A percentile compares a stretch with the other conserved stretches of the same genome.
Evolutionary conservation across 805 yeast species (phyloP).

Genomic region (Maudiozyma pseudohumilis): DNA sequence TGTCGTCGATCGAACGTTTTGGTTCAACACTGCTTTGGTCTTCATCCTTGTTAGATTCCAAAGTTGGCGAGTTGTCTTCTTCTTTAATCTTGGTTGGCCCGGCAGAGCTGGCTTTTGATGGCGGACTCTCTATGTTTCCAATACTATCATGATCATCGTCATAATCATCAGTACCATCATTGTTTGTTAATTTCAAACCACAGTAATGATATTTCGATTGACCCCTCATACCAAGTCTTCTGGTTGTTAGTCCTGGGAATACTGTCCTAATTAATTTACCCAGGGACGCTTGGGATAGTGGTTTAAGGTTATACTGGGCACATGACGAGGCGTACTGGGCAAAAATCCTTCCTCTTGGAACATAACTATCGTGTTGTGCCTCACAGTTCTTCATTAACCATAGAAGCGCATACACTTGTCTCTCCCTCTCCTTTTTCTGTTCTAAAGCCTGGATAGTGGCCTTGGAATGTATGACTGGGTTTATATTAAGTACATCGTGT

Average conservation of each 20-base stretch:
- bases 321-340: slow-evolving; percentile 55
- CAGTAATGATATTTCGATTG: slow-evolving; percentile 80
- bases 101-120: neutral
- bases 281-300: slow-evolving; percentile 68
- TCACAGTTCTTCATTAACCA: slow-evolving; percentile 66
- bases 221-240: slow-evolving; percentile 75
- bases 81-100: too few relatives aligned
- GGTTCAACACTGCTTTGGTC: too few relatives aligned
- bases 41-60: too few relatives aligned
- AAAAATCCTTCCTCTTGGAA: slow-evolving; percentile 58
- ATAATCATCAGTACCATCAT: slow-evolving; percentile 1
- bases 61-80: too few relatives aligned
- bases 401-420: slow-evolving; percentile 73
- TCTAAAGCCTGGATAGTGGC: slow-evolving; percentile 25
- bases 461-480: slow-evolving; percentile 22
- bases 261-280: slow-evolving; percentile 62
- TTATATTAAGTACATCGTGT: slow-evolving; percentile 23
- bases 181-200: slow-evolving; percentile 43
- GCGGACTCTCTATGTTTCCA: neutral
- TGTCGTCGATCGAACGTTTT: too few relatives aligned
- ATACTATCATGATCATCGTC: neutral
- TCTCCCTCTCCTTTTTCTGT: slow-evolving; percentile 43
- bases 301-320: slow-evolving; percentile 41
- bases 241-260: slow-evolving; percentile 58
- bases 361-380: slow-evolving; percentile 39